These are phyloP conservation scores for Nepenthes gracilis DNA, from an alignment of 148 eudicot genomes.

Conservation along the genomic window DNA sequence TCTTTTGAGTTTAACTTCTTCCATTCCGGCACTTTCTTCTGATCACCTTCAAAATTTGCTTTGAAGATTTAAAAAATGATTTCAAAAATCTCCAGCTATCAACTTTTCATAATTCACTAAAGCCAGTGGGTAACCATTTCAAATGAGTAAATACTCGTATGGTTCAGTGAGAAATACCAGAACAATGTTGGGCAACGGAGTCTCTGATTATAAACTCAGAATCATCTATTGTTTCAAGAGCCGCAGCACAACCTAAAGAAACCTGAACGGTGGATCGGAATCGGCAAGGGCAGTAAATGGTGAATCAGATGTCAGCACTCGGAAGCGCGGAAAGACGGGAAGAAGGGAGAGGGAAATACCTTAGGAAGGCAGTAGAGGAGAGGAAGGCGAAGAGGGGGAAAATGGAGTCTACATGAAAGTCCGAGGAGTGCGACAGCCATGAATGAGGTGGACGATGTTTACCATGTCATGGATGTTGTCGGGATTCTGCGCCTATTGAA, in stretches of 20 bases:
- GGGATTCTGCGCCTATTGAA: too few relatives aligned
- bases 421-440: background rate
- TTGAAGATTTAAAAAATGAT: background rate
- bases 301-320: background rate
- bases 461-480: too few relatives aligned
- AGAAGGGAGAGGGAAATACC: background rate
- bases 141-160: background rate
- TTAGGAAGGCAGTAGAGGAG: background rate
- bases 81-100: background rate
- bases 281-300: background rate
- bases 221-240: background rate
- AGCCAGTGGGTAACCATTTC: background rate
- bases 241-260: background rate
- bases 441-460: too few relatives aligned
- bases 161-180: background rate
- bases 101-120: background rate
- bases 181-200: background rate
- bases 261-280: background rate
- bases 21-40: conserved; percentile 25
- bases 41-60: background rate
- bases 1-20: conserved; percentile 61
- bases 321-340: background rate
- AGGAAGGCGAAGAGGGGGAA: background rate
- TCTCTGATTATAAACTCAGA: background rate
- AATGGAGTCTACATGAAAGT: background rate